Evolutionary conservation across 306 rosid species (phyloP).

Genomic region (Begonia masoniana): DNA sequence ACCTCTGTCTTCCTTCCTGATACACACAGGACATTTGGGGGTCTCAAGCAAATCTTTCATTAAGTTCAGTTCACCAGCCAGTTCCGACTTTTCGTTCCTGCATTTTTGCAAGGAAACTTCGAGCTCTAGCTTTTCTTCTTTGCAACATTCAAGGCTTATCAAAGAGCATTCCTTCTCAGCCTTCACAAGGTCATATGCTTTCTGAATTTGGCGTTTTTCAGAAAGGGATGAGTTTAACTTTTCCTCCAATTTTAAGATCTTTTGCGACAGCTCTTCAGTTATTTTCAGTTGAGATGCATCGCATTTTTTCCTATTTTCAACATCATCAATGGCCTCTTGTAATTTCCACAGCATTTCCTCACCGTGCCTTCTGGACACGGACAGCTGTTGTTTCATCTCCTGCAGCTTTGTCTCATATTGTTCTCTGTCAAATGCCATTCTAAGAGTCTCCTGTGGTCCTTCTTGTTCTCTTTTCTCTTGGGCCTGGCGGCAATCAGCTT

Average conservation of each 20-base stretch:
- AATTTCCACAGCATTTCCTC: conserved; percentile 93
- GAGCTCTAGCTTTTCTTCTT: conserved; percentile 84
- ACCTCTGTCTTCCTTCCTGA: conserved; percentile 22
- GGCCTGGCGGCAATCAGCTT: conserved; percentile 47
- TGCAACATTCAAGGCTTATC: conserved; percentile 90
- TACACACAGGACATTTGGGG: conserved; percentile 22
- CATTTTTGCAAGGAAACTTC: conserved; percentile 68
- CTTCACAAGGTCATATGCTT: conserved; percentile 64
- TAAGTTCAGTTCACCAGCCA: conserved; percentile 44
- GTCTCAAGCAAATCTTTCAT: conserved; percentile 39
- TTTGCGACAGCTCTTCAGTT: conserved; percentile 65
- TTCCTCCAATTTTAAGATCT: conserved; percentile 78
- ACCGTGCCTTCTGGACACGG: conserved; percentile 64
- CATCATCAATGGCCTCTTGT: conserved; percentile 75
- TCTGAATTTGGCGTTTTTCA: conserved; percentile 74
- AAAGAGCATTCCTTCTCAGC: conserved; percentile 93
- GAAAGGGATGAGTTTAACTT: conserved; percentile 59
- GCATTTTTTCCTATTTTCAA: conserved; percentile 61
- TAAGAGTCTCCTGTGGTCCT: conserved; percentile 82
- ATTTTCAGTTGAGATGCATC: conserved; percentile 62
- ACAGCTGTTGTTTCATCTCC: conserved; percentile 73
- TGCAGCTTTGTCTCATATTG: conserved; percentile 91
- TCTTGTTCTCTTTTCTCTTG: conserved; percentile 68
- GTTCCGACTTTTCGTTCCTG: conserved; percentile 56
- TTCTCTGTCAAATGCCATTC: conserved; percentile 93